Percentiles rank a stretch among this genome's conserved stretches.
phyloP scores from a whole-genome alignment of 345 rosid species.

The Euphorbia tirucalli region DNA sequence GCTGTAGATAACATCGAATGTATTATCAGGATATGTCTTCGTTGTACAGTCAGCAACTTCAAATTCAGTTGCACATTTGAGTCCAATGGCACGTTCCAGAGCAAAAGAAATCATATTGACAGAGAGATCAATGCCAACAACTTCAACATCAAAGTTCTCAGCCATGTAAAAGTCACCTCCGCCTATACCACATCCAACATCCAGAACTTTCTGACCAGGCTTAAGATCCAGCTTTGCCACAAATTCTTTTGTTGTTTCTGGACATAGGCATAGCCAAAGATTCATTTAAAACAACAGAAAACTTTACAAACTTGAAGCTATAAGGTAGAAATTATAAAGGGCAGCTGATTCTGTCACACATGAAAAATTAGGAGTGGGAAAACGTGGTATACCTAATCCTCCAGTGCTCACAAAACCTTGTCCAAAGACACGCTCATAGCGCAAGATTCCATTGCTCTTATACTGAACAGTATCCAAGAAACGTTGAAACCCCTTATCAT shows the following conservation, averaged over 20 bases:
- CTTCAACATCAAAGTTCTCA: slow-evolving; percentile 75
- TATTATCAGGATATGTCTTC: slow-evolving; percentile 67
- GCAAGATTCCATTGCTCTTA: slow-evolving; percentile 72
- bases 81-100: slow-evolving; percentile 88
- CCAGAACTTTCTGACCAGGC: slow-evolving; percentile 92
- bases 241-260: slow-evolving; percentile 97
- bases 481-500: slow-evolving; percentile 88
- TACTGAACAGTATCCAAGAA: slow-evolving; percentile 96
- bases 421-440: slow-evolving; percentile 94
- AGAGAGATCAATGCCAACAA: slow-evolving; percentile 92
- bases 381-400: slow-evolving; percentile 61
- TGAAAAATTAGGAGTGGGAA: not conserved
- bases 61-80: slow-evolving; percentile 80
- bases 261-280: slow-evolving; percentile 23
- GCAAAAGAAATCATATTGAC: slow-evolving; percentile 94
- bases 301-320: not conserved
- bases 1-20: slow-evolving; percentile 95
- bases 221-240: slow-evolving; percentile 78
- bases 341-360: too few species aligned
- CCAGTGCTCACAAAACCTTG: slow-evolving; percentile 94
- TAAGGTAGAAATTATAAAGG: too few species aligned
- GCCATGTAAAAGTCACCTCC: slow-evolving; percentile 99
- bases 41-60: slow-evolving; percentile 98
- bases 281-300: slow-evolving; percentile 8
- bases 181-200: slow-evolving; percentile 98